Percentiles rank a stretch among this genome's conserved stretches.
These are phyloP conservation scores for Tylopilus rubrobrunneus DNA, from an alignment of 768 basidiomycete species.

Conservation along the genomic window DNA sequence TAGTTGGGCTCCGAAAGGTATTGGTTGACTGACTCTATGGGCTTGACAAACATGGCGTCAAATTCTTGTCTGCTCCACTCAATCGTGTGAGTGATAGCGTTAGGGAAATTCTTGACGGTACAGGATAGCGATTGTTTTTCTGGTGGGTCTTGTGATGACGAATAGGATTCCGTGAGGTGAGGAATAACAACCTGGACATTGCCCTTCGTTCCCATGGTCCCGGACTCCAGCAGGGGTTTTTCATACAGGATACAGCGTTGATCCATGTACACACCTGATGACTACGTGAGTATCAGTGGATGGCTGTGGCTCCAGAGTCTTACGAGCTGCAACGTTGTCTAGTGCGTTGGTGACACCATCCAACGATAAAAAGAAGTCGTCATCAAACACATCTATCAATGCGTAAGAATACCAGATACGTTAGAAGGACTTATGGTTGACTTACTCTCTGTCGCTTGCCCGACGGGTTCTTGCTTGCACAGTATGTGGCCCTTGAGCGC, in stretches of 20 bases:
- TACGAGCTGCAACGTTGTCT: slow-evolving; percentile 95
- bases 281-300: slow-evolving; percentile 1
- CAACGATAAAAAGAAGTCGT: slow-evolving; percentile 80
- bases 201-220: slow-evolving; percentile 97
- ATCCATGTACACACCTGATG: slow-evolving; percentile 94
- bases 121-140: slow-evolving; percentile 97
- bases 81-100: slow-evolving; percentile 96
- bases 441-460: slow-evolving; percentile 88
- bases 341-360: slow-evolving; percentile 97
- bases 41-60: slow-evolving; percentile 90
- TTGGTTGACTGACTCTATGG: slow-evolving; percentile 88
- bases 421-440: slow-evolving; percentile 8
- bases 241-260: slow-evolving; percentile 95
- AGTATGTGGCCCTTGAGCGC: slow-evolving; percentile 82
- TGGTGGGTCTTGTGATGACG: slow-evolving; percentile 97
- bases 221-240: slow-evolving; percentile 95
- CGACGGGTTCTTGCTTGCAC: slow-evolving; percentile 90
- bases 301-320: slow-evolving; percentile 26
- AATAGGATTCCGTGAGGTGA: slow-evolving; percentile 92
- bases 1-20: slow-evolving; percentile 97
- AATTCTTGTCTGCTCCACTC: slow-evolving; percentile 98
- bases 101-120: slow-evolving; percentile 98
- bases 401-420: slow-evolving; percentile 11
- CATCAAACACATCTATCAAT: slow-evolving; percentile 73
- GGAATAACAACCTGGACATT: slow-evolving; percentile 96